A percentile compares a stretch with the other conserved stretches of the same genome.
These are phyloP conservation scores for Sporobolus alterniflorus DNA, from an alignment of 202 grass and related monocot genomes.

Conservation along the genomic window DNA sequence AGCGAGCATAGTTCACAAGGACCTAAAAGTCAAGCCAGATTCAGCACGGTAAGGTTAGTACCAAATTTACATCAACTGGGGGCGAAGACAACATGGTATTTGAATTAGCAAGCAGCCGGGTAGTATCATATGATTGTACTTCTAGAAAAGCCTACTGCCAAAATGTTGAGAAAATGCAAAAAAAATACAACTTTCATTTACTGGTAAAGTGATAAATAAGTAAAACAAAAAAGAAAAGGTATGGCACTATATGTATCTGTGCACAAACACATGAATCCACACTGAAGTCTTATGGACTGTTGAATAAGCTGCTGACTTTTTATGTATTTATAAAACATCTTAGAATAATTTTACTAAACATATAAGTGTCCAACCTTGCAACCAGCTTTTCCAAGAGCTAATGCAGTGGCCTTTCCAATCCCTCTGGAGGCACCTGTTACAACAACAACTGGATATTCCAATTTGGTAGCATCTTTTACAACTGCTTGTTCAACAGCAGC, in stretches of 20 bases:
- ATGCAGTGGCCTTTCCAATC: conserved; percentile 73
- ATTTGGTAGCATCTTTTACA: conserved; percentile 41
- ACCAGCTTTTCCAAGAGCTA: conserved; percentile 86
- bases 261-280: background rate
- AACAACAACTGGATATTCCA: conserved; percentile 83
- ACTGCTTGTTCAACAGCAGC: conserved; percentile 56
- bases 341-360: background rate
- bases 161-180: background rate
- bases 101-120: background rate
- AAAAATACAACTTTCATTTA: background rate
- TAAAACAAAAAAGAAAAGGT: background rate
- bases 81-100: background rate
- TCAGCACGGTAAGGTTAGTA: background rate
- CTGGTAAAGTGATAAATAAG: background rate
- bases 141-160: background rate
- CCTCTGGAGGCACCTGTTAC: conserved; percentile 87
- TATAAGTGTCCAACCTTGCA: conserved; percentile 64
- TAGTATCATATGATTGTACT: conserved; percentile 2
- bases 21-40: conserved; percentile 55
- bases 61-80: background rate
- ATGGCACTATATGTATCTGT: background rate
- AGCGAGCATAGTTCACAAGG: conserved; percentile 94
- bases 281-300: background rate
- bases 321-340: background rate
- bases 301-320: background rate